Conservation (phyloP, 73 alveolate species). For the Tetrahymena thermophila region DNA sequence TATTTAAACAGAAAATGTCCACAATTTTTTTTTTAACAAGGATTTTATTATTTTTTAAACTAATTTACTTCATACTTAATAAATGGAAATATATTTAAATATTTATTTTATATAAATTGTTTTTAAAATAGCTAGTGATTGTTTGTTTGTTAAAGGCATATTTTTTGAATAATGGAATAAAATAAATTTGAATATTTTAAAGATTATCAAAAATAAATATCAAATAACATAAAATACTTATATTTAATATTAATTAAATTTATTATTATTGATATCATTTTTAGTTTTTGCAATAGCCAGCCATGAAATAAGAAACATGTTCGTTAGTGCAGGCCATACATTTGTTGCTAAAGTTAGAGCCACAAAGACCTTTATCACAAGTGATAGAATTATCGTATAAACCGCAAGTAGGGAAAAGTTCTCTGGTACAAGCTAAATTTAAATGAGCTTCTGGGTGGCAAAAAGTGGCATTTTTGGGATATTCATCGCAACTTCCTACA, state of each 20-base stretch:
- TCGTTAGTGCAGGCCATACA: conserved; percentile 8
- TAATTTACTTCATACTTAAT: too few species aligned
- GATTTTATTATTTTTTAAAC: too few species aligned
- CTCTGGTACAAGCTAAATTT: not conserved
- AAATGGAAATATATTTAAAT: too few species aligned
- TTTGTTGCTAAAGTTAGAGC: conserved; percentile 3
- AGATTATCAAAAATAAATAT: too few species aligned
- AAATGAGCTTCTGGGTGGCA: not conserved
- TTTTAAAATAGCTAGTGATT: too few species aligned
- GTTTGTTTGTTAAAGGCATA: too few species aligned
- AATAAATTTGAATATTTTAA: too few species aligned
- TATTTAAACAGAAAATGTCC: too few species aligned
- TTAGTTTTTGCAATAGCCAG: conserved; percentile 1
- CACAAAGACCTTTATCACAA: conserved; percentile 3
- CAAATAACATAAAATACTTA: not conserved
- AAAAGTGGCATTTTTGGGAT: not conserved
- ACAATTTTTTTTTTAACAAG: too few species aligned
- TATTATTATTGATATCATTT: not conserved
- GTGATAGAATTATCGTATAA: not conserved
- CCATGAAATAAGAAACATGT: not conserved
- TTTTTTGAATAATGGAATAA: too few species aligned
- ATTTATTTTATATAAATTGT: too few species aligned
- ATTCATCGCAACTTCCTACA: not conserved
- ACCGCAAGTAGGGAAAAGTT: conserved; percentile 19
- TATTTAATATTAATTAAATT: not conserved